These are phyloP conservation scores for Phialophora chinensis DNA, from an alignment of 2,329 filamentous ascomycete species.

Conservation along the genomic window DNA sequence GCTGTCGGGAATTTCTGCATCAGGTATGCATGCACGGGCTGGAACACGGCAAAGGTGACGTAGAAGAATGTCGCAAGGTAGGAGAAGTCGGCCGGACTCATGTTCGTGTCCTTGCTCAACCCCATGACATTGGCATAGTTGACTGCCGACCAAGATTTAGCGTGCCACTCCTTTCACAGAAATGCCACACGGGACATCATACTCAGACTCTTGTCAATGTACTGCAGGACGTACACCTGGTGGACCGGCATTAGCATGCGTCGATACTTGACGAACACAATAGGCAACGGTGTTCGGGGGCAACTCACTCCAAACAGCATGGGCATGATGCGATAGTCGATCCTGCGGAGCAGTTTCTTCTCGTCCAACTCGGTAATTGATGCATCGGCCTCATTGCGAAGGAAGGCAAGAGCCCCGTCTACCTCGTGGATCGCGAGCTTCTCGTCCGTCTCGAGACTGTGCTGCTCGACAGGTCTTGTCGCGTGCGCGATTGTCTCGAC, in stretches of 20 bases:
- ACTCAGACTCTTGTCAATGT: conserved; percentile 45
- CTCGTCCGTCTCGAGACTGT: conserved; percentile 8
- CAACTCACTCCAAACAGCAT: conserved; percentile 42
- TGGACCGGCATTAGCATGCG: not conserved
- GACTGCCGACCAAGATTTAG: conserved; percentile 1
- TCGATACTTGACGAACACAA: not conserved
- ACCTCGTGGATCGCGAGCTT: conserved; percentile 20
- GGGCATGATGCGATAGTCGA: conserved; percentile 45
- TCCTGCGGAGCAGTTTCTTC: conserved; percentile 40
- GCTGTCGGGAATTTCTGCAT: conserved; percentile 66
- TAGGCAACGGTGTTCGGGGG: too few relatives aligned
- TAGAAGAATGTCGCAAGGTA: conserved; percentile 68
- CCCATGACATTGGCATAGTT: conserved; percentile 73
- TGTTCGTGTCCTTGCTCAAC: conserved; percentile 59
- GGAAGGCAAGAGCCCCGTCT: conserved; percentile 19
- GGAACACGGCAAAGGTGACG: conserved; percentile 64
- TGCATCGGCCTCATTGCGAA: conserved; percentile 20
- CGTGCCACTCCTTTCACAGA: not conserved
- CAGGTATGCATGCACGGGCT: conserved; percentile 61
- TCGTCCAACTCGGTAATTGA: conserved; percentile 21
- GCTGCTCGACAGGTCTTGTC: conserved; percentile 1
- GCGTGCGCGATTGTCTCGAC: conserved; percentile 12
- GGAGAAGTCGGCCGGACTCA: conserved; percentile 66
- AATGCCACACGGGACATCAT: not conserved
- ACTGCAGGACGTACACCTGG: conserved; percentile 43